These are phyloP conservation scores for Digitaria exilis DNA, from an alignment of 202 grass and related monocot genomes.

Conservation along the genomic window DNA sequence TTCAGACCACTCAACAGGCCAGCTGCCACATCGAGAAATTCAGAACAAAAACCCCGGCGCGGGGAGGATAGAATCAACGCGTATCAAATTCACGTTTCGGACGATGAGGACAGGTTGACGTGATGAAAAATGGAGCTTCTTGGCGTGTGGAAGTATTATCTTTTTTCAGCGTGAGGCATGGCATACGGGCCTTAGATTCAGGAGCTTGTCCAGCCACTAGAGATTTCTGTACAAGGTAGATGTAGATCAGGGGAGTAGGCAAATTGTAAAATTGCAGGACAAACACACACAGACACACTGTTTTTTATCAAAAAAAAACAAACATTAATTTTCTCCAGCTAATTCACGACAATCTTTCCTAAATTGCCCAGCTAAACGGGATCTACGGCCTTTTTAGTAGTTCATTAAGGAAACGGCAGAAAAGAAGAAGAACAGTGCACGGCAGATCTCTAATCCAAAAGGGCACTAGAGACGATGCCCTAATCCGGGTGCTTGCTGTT, in stretches of 20 bases:
- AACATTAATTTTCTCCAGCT: not conserved
- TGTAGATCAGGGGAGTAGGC: slow-evolving; percentile 31
- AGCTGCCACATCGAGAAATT: not conserved
- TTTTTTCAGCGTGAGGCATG: slow-evolving; percentile 19
- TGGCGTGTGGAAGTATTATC: not conserved
- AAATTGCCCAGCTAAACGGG: not conserved
- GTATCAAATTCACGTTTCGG: not conserved
- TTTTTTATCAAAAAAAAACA: no score
- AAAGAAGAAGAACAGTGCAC: not conserved
- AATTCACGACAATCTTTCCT: not conserved
- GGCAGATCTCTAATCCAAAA: not conserved
- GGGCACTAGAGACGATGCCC: not conserved
- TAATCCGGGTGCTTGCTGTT: slow-evolving; percentile 41
- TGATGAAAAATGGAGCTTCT: not conserved
- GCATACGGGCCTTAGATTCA: slow-evolving; percentile 42
- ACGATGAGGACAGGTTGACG: slow-evolving; percentile 11
- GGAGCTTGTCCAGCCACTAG: slow-evolving; percentile 38
- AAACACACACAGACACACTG: not conserved
- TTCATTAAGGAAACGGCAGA: not conserved
- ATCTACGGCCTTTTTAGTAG: not conserved
- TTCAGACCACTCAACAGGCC: slow-evolving; percentile 30
- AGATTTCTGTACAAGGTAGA: slow-evolving; percentile 31
- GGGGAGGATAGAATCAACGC: not conserved
- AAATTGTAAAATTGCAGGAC: not conserved
- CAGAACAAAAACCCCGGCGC: not conserved